These are phyloP conservation scores for Dryas alaskensis DNA, from an alignment of 306 rosid species.

Conservation along the genomic window DNA sequence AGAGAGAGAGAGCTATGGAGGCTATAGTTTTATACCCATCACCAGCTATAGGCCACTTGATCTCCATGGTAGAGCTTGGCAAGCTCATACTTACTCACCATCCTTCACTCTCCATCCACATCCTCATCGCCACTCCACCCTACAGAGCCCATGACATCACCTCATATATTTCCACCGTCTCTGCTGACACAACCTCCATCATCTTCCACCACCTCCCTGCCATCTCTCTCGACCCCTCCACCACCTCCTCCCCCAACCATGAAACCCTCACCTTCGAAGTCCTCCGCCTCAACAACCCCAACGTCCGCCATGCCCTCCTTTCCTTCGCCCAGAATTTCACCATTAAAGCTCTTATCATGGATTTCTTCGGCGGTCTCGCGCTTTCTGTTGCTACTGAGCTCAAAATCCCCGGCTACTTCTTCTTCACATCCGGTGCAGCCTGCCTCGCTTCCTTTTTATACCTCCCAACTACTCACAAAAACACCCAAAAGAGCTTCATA, in stretches of 20 bases:
- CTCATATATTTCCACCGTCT: slow-evolving; percentile 31
- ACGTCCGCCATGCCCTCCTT: slow-evolving; percentile 13
- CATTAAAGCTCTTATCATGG: slow-evolving; percentile 40
- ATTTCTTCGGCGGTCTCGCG: slow-evolving; percentile 32
- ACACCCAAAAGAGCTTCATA: slow-evolving; percentile 13
- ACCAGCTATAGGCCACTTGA: slow-evolving; percentile 37
- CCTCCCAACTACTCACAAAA: slow-evolving; percentile 19
- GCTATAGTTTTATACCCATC: slow-evolving; percentile 43
- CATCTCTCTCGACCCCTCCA: slow-evolving; percentile 21
- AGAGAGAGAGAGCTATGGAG: background rate
- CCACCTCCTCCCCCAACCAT: slow-evolving; percentile 12
- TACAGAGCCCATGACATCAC: slow-evolving; percentile 26
- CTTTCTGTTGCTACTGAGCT: slow-evolving; percentile 25
- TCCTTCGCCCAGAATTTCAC: slow-evolving; percentile 15
- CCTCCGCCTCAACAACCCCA: slow-evolving; percentile 15
- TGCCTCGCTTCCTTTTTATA: slow-evolving; percentile 10
- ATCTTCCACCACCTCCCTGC: slow-evolving; percentile 36
- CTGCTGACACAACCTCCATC: slow-evolving; percentile 29
- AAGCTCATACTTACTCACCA: slow-evolving; percentile 26
- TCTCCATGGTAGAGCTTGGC: slow-evolving; percentile 42
- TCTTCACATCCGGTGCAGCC: slow-evolving; percentile 35
- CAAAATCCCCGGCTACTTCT: slow-evolving; percentile 36
- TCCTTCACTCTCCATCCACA: slow-evolving; percentile 36
- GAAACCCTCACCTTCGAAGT: slow-evolving; percentile 28
- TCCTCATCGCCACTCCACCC: slow-evolving; percentile 43